Evolutionary conservation across 2,329 filamentous ascomycete genomes (phyloP).

Genomic region (Calonectria pteridis): DNA sequence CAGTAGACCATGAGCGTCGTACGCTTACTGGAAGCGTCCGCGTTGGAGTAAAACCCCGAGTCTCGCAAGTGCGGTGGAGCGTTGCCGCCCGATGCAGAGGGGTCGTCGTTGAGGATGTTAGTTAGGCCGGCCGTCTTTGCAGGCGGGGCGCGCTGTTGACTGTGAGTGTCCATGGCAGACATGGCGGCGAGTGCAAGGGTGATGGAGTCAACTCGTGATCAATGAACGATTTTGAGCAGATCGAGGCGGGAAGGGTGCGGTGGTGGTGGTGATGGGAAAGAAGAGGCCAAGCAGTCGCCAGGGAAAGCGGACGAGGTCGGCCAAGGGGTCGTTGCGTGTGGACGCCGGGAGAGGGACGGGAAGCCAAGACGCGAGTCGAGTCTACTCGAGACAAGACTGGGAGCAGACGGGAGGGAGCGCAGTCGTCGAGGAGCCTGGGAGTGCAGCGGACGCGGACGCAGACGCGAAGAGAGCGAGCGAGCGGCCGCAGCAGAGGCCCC

Average conservation of each 20-base stretch:
- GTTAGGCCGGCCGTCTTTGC: slow-evolving; percentile 53
- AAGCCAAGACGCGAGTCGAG: slow-evolving; percentile 19
- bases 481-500: slow-evolving; percentile 23
- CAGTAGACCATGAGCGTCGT: slow-evolving; percentile 38
- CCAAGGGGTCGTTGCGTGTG: slow-evolving; percentile 10
- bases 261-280: slow-evolving; percentile 4
- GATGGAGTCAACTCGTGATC: slow-evolving; percentile 16
- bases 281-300: slow-evolving; percentile 10
- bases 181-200: slow-evolving; percentile 9
- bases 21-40: slow-evolving; percentile 59
- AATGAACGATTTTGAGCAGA: background rate
- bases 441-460: slow-evolving; percentile 18
- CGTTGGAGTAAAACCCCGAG: slow-evolving; percentile 59
- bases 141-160: slow-evolving; percentile 44
- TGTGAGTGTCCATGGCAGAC: slow-evolving; percentile 45
- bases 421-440: slow-evolving; percentile 14
- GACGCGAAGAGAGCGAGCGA: slow-evolving; percentile 13
- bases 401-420: slow-evolving; percentile 10
- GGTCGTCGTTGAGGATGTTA: slow-evolving; percentile 56
- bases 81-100: slow-evolving; percentile 40
- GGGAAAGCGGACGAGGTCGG: slow-evolving; percentile 7
- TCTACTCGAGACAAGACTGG: slow-evolving; percentile 18
- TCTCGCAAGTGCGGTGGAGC: slow-evolving; percentile 53
- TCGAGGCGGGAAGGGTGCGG: background rate
- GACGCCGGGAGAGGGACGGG: slow-evolving; percentile 11